These are phyloP conservation scores for Erigeron philadelphicus DNA, from an alignment of 140 eudicot genomes.

Conservation along the genomic window DNA sequence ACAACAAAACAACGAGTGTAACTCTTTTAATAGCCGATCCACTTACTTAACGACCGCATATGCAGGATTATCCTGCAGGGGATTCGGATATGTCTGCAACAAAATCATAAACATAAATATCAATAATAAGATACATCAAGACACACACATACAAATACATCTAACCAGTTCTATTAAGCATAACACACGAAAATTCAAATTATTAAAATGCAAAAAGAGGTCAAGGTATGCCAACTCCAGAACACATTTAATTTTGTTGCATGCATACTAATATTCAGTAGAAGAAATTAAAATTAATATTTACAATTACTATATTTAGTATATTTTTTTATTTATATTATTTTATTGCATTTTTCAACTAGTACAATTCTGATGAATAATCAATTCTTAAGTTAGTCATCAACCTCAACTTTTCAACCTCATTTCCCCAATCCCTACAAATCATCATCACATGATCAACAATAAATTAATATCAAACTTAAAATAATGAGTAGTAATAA, in stretches of 20 bases:
- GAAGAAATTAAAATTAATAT: not conserved
- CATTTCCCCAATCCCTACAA: not conserved
- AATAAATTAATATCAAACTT: not conserved
- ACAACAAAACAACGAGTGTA: not conserved
- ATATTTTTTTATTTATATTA: not conserved
- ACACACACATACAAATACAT: too few relatives aligned
- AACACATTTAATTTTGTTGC: not conserved
- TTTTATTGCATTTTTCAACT: not conserved
- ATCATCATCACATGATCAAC: conserved; percentile 17
- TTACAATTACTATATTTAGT: not conserved
- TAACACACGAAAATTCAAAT: too few relatives aligned
- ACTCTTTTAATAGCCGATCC: not conserved
- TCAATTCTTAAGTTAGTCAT: not conserved
- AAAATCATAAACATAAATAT: not conserved
- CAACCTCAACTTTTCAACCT: conserved; percentile 5
- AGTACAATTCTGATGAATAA: not conserved
- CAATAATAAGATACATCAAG: not conserved
- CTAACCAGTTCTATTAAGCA: too few relatives aligned
- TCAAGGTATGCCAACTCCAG: not conserved
- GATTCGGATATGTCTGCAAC: conserved; percentile 72
- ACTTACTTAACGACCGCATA: conserved; percentile 78
- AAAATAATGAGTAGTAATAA: not conserved
- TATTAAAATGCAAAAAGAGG: too few relatives aligned
- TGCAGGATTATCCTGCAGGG: conserved; percentile 86
- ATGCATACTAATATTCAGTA: not conserved